These are phyloP conservation scores for Kwoniella sp. DNA, from an alignment of 768 basidiomycete species.

Conservation along the genomic window DNA sequence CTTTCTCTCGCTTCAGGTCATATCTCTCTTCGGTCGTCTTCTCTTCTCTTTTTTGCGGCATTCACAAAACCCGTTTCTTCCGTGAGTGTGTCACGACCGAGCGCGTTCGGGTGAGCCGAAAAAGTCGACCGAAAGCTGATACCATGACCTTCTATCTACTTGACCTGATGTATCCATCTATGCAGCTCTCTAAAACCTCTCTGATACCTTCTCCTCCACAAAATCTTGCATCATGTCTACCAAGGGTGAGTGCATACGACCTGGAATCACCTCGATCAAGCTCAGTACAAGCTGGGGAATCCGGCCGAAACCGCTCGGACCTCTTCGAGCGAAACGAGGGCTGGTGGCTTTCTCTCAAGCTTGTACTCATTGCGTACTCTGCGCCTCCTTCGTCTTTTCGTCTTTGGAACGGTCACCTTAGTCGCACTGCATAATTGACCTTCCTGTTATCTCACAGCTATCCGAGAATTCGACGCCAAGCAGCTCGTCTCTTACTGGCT, in stretches of 20 bases:
- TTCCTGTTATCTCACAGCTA: constrained; percentile 59
- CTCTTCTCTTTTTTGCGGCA: neutral
- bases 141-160: constrained; percentile 5
- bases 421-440: too few species aligned
- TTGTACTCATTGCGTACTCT: too few species aligned
- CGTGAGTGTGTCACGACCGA: constrained; percentile 5
- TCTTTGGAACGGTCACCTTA: too few species aligned
- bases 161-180: too few species aligned
- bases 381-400: too few species aligned
- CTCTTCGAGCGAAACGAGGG: neutral
- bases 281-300: neutral
- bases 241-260: constrained; percentile 45
- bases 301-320: constrained; percentile 20
- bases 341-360: neutral
- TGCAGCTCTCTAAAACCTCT: constrained; percentile 11
- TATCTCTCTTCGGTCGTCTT: constrained; percentile 2
- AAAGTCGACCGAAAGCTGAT: constrained; percentile 4
- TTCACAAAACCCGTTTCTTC: constrained; percentile 3
- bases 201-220: constrained; percentile 5
- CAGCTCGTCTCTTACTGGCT: constrained; percentile 97
- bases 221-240: constrained; percentile 49
- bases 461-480: constrained; percentile 99
- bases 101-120: constrained; percentile 14
- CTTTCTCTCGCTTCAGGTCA: constrained; percentile 10
- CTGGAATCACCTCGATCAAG: neutral